Conservation (phyloP, 2,329 filamentous ascomycete species). For the Colletotrichum acutatum region DNA sequence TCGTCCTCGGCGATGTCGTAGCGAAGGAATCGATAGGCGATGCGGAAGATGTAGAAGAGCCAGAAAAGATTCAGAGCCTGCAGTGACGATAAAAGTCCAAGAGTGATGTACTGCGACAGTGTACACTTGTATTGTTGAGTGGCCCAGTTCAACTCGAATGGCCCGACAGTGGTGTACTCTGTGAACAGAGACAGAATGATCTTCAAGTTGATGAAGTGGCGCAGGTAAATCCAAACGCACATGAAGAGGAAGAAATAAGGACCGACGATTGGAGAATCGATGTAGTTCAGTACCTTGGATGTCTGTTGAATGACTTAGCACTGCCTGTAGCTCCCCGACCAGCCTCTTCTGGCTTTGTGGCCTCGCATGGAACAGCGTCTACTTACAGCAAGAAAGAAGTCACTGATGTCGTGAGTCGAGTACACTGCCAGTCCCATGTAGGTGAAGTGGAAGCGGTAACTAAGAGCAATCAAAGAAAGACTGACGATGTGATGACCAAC, state of each 20-base stretch:
- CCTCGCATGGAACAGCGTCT: not conserved
- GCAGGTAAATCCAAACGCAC: constrained; percentile 86
- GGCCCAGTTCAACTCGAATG: constrained; percentile 81
- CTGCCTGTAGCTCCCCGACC: not conserved
- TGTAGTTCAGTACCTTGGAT: constrained; percentile 91
- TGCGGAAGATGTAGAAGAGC: constrained; percentile 81
- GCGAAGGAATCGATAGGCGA: constrained; percentile 76
- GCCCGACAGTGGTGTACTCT: constrained; percentile 79
- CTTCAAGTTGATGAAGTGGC: constrained; percentile 84
- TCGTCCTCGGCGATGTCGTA: constrained; percentile 74
- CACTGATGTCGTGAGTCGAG: constrained; percentile 92
- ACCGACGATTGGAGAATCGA: constrained; percentile 80
- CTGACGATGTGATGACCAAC: constrained; percentile 93
- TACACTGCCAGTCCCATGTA: constrained; percentile 95
- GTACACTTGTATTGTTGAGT: constrained; percentile 81
- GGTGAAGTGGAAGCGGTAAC: constrained; percentile 96
- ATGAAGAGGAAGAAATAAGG: constrained; percentile 90
- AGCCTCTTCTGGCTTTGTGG: not conserved
- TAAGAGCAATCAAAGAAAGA: constrained; percentile 82
- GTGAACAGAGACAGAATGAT: constrained; percentile 82
- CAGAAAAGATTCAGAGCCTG: constrained; percentile 85
- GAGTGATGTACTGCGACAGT: constrained; percentile 75
- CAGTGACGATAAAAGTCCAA: constrained; percentile 70
- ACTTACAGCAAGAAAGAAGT: constrained; percentile 93
- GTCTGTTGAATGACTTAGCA: constrained; percentile 62